Conservation (phyloP, 352 stramenopile species). For the Globisporangium camurandrum region DNA sequence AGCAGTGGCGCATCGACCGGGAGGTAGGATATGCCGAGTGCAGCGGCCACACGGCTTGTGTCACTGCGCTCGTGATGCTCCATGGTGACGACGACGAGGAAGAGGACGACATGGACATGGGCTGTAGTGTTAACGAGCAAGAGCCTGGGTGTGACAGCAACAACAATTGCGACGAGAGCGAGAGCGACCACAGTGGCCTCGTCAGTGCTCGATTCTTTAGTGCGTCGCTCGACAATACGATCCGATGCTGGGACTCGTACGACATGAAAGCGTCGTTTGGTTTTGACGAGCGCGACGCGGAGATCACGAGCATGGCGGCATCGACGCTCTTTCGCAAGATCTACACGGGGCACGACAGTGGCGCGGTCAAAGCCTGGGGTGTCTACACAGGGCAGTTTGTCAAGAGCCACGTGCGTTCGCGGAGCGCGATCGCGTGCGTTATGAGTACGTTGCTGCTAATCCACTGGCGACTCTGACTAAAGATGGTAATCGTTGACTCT, state of each 20-base stretch:
- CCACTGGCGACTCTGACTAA: no score
- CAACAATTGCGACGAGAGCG: slow-evolving; percentile 10
- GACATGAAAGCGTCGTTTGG: slow-evolving; percentile 51
- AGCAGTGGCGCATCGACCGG: slow-evolving; percentile 54
- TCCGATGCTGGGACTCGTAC: slow-evolving; percentile 71
- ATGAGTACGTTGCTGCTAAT: slow-evolving; percentile 17
- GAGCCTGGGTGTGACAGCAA: slow-evolving; percentile 6
- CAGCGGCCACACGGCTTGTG: slow-evolving; percentile 33
- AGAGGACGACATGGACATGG: slow-evolving; percentile 12
- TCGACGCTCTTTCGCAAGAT: slow-evolving; percentile 46
- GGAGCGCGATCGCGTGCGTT: slow-evolving; percentile 41
- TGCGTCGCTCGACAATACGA: slow-evolving; percentile 57
- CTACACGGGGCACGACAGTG: slow-evolving; percentile 52
- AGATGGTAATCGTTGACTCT: background rate
- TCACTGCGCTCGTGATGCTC: slow-evolving; percentile 41
- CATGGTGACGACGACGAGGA: slow-evolving; percentile 12
- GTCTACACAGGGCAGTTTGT: slow-evolving; percentile 48
- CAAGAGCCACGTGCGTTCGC: slow-evolving; percentile 14
- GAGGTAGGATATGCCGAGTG: slow-evolving; percentile 58
- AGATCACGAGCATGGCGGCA: slow-evolving; percentile 51
- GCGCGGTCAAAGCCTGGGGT: slow-evolving; percentile 54
- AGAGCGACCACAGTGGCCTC: background rate
- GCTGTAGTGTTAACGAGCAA: background rate
- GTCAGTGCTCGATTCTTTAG: slow-evolving; percentile 45
- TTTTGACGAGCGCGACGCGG: slow-evolving; percentile 58